These are phyloP conservation scores for Cicer judaicum DNA, from an alignment of 306 rosid species.

Conservation along the genomic window DNA sequence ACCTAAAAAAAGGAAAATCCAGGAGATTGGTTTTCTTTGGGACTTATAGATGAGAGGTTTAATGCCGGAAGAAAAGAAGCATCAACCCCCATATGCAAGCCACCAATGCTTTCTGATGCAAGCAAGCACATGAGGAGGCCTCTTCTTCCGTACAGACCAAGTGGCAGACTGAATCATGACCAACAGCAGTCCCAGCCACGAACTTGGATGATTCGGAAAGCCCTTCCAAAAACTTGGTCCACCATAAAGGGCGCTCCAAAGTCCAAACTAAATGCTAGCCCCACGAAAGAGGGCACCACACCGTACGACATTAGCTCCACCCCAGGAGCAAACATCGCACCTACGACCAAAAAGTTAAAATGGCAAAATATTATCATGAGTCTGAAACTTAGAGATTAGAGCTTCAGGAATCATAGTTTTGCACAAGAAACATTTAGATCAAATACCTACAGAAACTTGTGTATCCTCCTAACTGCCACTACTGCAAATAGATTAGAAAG, in stretches of 20 bases:
- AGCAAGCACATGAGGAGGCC: conserved; percentile 98
- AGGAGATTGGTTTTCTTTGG: conserved; percentile 62
- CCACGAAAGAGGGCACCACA: conserved; percentile 96
- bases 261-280: conserved; percentile 83
- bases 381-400: conserved; percentile 68
- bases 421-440: conserved; percentile 58
- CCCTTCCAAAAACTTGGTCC: conserved; percentile 93
- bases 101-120: conserved; percentile 94
- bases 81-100: conserved; percentile 85
- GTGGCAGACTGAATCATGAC: conserved; percentile 99
- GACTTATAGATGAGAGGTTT: conserved; percentile 60
- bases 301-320: conserved; percentile 99
- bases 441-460: conserved; percentile 52
- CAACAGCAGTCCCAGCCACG: conserved; percentile 96
- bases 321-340: conserved; percentile 99
- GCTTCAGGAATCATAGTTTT: conserved; percentile 83
- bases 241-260: conserved; percentile 94
- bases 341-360: conserved; percentile 95
- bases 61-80: conserved; percentile 99
- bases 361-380: conserved; percentile 79
- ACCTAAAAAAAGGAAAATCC: conserved; percentile 92
- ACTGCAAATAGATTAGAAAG: conserved; percentile 37
- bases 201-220: conserved; percentile 95
- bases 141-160: conserved; percentile 92
- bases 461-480: conserved; percentile 48